Evolutionary conservation across 2,329 filamentous ascomycete species (phyloP), one percentile per base, ranked within the genome.

Genomic region (Botrytis squamosa): DNA sequence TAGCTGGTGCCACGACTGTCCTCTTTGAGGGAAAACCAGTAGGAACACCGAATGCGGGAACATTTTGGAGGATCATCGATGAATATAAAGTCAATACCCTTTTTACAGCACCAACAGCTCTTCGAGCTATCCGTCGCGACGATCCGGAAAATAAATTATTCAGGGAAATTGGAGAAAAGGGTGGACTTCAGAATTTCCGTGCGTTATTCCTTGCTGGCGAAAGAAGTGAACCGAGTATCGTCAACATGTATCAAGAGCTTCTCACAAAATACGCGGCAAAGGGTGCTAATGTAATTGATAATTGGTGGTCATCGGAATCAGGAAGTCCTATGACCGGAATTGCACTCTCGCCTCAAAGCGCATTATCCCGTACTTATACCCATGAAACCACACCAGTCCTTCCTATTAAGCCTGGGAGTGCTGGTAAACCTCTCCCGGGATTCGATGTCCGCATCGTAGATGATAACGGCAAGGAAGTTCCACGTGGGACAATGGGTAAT

Each of bases 21-120:
- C 85, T 98, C 0, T 98, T 94, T 81, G 95, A 98, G 83, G 95
- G 95, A n/a, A 98, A 98, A 77, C 95, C 95, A 0, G 86, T 97
- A 20, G 94, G 94, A 7, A 97, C 94, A 0, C 95, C 95, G 0
- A 91, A 97, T 78, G 92, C 94, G 0, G 92, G 93, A 9, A 92
- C 92, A 0, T 96, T 98, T 81, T 98, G 95, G 95, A 87, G 94
- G 3, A 89, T 97, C 29, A 83, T 97, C 6, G 91, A 94, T 77
- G 92, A 97, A 78, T 92, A 98, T 85, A 91, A 91, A 79, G 94
- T 97, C 72, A 97, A 93, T 75, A 88, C 89, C 9, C 85, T 97
- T 78, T 97, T 93, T 81, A 97, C 95, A 0, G 95, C 95, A 0
- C 95, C 95, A 0, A 98, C 89, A 2, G 95, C 95, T 1, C 86